Base-by-base conservation (phyloP, 2,329 filamentous ascomycete genomes). In the Penicillium sp. region DNA sequence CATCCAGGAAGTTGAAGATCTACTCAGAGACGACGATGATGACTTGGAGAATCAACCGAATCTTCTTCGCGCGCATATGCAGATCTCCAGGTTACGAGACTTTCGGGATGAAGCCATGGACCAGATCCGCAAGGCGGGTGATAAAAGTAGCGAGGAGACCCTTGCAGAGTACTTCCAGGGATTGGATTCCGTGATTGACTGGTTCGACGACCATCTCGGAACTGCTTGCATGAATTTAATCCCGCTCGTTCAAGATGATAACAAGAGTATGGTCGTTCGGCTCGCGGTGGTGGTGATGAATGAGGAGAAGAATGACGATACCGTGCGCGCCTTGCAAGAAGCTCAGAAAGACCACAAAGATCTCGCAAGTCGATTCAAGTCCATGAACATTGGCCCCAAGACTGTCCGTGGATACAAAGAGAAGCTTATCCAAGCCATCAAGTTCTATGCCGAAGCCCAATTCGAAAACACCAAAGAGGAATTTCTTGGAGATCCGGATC, bases 81-180 rank as follows among this genome's bases (percentile, higher is more conserved):
- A 90, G 60, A 77, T 98, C 54, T 95, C 87, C 3, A 81, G 86
- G 64, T 71, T 98, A 62, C 76, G 92, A 45, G 94, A 98, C 63
- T 94, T 98, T 48, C 80, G 89, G 41, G 92, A 96, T 68, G 85
- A 94, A 64, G 90, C 92, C 20, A 89, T 96, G 77, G 88, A 95
- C 58, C 92, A 98, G 74, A 95, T 96, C 59, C 80, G 83, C 59
- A 75, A 82, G 48, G 79, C 83, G 9, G 75, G 82, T 46, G 85
- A 92, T 55, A 63, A 71, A 6, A 82, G 84, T 50, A 73, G 92
- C 42, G 83, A 90, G 61, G 77, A 77, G 33, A 96, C 90, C 2
- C 68, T 98, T 34, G 80, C 88, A 56, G 88, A 95, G 61, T 90
- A 93, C 66, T 98, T 98, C 63, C 74, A 82, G 39, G 77, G 84